A percentile compares a stretch with the other conserved stretches of the same genome.
These are phyloP conservation scores for Colletotrichum musicola DNA, from an alignment of 2,329 filamentous ascomycete species.

Conservation along the genomic window DNA sequence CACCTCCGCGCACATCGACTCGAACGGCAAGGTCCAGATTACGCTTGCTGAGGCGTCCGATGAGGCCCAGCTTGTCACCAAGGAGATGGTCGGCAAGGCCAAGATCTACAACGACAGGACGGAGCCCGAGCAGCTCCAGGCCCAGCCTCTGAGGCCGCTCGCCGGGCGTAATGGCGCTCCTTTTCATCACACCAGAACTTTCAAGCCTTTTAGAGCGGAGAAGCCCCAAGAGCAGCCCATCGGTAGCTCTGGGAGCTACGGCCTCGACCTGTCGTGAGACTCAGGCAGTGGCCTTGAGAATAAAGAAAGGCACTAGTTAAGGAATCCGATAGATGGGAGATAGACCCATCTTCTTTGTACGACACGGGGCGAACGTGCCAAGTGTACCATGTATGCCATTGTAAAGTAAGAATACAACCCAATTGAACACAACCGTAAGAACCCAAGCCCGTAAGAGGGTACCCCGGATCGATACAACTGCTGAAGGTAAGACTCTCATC, in stretches of 20 bases:
- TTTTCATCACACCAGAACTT: too few relatives aligned
- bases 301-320: not conserved
- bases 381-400: constrained; percentile 36
- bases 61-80: constrained; percentile 58
- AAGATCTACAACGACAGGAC: constrained; percentile 48
- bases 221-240: constrained; percentile 10
- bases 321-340: not conserved
- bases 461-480: too few relatives aligned
- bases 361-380: constrained; percentile 9
- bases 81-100: constrained; percentile 57
- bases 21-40: constrained; percentile 63
- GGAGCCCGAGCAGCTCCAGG: constrained; percentile 12
- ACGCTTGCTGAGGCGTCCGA: constrained; percentile 54
- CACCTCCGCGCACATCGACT: constrained; percentile 58
- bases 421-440: not conserved
- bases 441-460: too few relatives aligned
- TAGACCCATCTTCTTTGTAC: constrained; percentile 6
- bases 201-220: too few relatives aligned
- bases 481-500: too few relatives aligned
- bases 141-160: constrained; percentile 9
- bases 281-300: constrained; percentile 11
- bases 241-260: constrained; percentile 55
- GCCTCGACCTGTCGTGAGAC: constrained; percentile 45
- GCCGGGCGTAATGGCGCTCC: not conserved
- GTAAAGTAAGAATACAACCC: constrained; percentile 36